These are phyloP conservation scores for Fusarium xyrophilum DNA, from an alignment of 2,329 filamentous ascomycete species.

Conservation along the genomic window DNA sequence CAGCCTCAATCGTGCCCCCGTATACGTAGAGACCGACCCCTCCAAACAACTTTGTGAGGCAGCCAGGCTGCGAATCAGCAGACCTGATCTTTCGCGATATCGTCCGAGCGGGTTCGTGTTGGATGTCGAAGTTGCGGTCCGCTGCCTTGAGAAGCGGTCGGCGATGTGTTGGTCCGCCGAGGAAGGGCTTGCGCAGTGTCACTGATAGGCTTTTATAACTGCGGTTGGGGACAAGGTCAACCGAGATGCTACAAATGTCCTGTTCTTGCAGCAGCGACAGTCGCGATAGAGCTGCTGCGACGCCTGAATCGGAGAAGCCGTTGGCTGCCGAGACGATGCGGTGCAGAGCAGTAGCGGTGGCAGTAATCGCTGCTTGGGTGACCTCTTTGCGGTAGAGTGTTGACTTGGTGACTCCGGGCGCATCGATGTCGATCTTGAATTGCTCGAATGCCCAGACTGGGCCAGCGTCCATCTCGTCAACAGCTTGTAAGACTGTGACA, in stretches of 20 bases:
- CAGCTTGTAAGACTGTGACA: slow-evolving; percentile 27
- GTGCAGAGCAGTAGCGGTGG: slow-evolving; percentile 9
- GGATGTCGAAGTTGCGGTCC: slow-evolving; percentile 9
- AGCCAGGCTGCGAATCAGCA: slow-evolving; percentile 28
- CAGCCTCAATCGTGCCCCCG: slow-evolving; percentile 9
- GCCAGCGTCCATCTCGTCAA: slow-evolving; percentile 27
- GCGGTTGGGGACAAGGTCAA: neutral
- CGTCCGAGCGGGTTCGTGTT: neutral
- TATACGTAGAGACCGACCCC: slow-evolving; percentile 19
- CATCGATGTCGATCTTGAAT: slow-evolving; percentile 22
- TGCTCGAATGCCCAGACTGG: slow-evolving; percentile 31
- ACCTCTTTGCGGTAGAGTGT: slow-evolving; percentile 19
- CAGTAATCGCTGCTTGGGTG: slow-evolving; percentile 16
- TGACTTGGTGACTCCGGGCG: slow-evolving; percentile 18
- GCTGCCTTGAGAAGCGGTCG: slow-evolving; percentile 17
- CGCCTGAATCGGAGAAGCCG: neutral
- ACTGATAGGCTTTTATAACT: neutral
- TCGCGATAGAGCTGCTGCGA: neutral
- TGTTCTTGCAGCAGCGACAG: neutral
- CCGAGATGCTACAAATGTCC: neutral
- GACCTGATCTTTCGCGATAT: slow-evolving; percentile 28
- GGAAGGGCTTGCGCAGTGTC: slow-evolving; percentile 7
- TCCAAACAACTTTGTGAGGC: slow-evolving; percentile 11
- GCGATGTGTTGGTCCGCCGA: slow-evolving; percentile 1
- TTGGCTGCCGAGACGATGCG: slow-evolving; percentile 5